Evolutionary conservation across 1,139 yeast species (phyloP).

Genomic region (Yamadazyma spencermartinsiae): DNA sequence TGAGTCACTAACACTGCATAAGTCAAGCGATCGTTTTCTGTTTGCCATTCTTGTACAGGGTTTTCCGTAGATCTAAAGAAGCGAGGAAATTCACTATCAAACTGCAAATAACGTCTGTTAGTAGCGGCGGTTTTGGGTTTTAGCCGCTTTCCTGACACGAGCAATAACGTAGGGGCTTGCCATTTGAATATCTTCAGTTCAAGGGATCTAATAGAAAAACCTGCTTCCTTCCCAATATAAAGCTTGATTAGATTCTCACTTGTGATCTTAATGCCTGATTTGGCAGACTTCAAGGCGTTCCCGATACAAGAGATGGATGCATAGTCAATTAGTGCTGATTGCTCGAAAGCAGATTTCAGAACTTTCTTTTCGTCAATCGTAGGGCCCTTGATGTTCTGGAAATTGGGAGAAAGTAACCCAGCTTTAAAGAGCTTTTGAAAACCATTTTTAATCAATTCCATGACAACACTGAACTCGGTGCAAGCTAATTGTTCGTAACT

Average conservation of each 20-base stretch:
- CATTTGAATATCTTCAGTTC: slow-evolving; percentile 86
- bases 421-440: slow-evolving; percentile 35
- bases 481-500: slow-evolving; percentile 32
- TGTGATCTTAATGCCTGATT: slow-evolving; percentile 24
- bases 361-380: background rate
- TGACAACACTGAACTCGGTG: slow-evolving; percentile 31
- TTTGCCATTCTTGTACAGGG: slow-evolving; percentile 32
- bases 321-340: slow-evolving; percentile 41
- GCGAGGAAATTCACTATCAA: slow-evolving; percentile 54
- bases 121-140: slow-evolving; percentile 36
- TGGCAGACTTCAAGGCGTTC: slow-evolving; percentile 25
- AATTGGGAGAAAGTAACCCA: slow-evolving; percentile 19
- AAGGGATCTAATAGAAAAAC: slow-evolving; percentile 84
- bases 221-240: slow-evolving; percentile 72
- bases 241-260: slow-evolving; percentile 55
- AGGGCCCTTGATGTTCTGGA: background rate
- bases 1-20: slow-evolving; percentile 63
- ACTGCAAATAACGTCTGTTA: slow-evolving; percentile 52
- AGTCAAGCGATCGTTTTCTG: slow-evolving; percentile 41
- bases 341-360: slow-evolving; percentile 19
- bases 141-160: slow-evolving; percentile 66
- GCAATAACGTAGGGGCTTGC: slow-evolving; percentile 79
- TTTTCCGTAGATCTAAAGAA: slow-evolving; percentile 38
- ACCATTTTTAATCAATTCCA: slow-evolving; percentile 38
- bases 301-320: slow-evolving; percentile 45